Percentiles rank a stretch among this genome's conserved stretches.
phyloP scores from a whole-genome alignment of 2,329 filamentous ascomycete species.

The Sarocladium brachiariae region DNA sequence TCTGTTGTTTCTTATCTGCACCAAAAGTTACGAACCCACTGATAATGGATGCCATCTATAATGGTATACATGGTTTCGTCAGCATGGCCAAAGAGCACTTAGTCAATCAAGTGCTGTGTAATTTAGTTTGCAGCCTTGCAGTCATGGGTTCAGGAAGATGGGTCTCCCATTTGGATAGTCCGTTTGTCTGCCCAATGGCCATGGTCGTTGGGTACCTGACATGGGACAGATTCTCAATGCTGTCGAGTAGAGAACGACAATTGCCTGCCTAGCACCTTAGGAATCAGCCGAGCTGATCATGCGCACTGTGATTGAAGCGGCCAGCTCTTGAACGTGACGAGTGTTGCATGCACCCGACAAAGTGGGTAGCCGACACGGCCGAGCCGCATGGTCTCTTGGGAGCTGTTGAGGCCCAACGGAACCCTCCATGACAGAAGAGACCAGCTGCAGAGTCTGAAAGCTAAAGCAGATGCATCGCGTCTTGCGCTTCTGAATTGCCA shows the following conservation, averaged over 20 bases:
- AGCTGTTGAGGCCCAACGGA: constrained; percentile 1
- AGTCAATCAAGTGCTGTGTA: too few relatives aligned
- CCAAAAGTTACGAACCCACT: too few relatives aligned
- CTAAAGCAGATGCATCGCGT: too few relatives aligned
- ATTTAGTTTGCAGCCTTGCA: too few relatives aligned
- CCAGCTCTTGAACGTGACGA: constrained; percentile 3
- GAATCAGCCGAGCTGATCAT: not conserved
- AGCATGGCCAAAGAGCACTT: too few relatives aligned
- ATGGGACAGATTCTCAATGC: not conserved
- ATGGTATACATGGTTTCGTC: too few relatives aligned
- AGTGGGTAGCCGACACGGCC: not conserved
- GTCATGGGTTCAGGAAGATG: too few relatives aligned
- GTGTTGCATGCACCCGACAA: not conserved
- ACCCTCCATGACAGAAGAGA: constrained; percentile 2
- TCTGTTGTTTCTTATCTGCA: too few relatives aligned
- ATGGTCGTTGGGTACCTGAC: not conserved
- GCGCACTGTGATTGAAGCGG: not conserved
- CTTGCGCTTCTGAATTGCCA: too few relatives aligned
- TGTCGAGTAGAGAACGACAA: not conserved
- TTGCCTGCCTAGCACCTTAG: not conserved
- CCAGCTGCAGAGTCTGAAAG: too few relatives aligned
- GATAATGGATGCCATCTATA: too few relatives aligned
- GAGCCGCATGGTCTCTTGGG: not conserved
- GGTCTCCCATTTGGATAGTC: too few relatives aligned
- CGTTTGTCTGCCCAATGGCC: constrained; percentile 1